Base-by-base conservation (phyloP, 2,329 filamentous ascomycete species). In the Colletotrichum lindemuthianum region DNA sequence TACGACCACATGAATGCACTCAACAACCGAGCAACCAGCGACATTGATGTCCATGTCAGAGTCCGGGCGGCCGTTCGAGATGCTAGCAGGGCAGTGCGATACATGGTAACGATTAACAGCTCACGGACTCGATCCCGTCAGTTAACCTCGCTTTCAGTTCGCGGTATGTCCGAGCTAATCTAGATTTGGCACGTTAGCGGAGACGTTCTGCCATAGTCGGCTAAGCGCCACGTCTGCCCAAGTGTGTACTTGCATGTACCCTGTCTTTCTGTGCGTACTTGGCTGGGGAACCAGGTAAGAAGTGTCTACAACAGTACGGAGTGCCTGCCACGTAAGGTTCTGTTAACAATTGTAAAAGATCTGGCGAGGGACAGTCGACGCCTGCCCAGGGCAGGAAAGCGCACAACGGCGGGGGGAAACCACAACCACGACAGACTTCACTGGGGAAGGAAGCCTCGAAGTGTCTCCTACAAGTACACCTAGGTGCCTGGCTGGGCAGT, bases 111-210 rank as follows among this genome's bases (percentile, higher is more conserved):
- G 24, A 24, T 24, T 24, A 24, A 24, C 24, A 24, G 24, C 24
- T 24, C 24, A 24, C 24, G 24, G 24, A 24, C 48, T 43, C 37
- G 40, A n/a, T 12, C 56, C 49, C 37, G 44, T 54, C 58, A 56
- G 47, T 61, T 34, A 48, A 24, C 45, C 37, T 65, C 51, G 47
- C 47, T 65, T 63, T 52, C 63, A 52, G 34, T 41, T n/a, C 13
- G 34, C 36, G 47, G 32, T 36, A 44, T 54, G 16, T 13, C 37
- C 48, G 11, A 16, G 9, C 41, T 57, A 63, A 11, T 61, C 59
- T 34, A 3, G 4, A 51, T 63, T 39, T 24, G 47, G 47, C 2
- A 43, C 16, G 10, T 33, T 37, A 33, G 24, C 47, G 51, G 51
- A 8, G 37, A 13, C 36, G 24, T 41, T 40, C 43, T 56, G 10